A percentile compares a stretch with the other conserved stretches of the same genome.
These are phyloP conservation scores for Leccinellum rugosiceps DNA, from an alignment of 768 basidiomycete species.

Conservation along the genomic window DNA sequence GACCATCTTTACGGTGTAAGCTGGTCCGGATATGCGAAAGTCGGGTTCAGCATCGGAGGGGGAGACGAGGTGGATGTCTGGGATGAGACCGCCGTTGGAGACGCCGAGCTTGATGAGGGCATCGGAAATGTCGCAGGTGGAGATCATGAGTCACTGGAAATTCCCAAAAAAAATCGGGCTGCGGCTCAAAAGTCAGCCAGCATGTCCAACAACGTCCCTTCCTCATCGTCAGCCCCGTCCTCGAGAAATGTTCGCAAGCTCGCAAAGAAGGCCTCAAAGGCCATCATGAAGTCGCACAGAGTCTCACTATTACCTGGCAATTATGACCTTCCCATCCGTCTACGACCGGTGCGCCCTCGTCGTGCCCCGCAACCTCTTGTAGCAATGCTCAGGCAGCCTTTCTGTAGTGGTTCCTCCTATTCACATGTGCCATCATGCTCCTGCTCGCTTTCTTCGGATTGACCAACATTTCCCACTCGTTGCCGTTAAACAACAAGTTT, in stretches of 20 bases:
- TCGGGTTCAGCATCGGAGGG: conserved; percentile 25
- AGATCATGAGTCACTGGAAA: conserved; percentile 32
- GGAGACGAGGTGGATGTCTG: conserved; percentile 62
- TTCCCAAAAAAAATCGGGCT: not conserved
- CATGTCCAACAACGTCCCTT: conserved; percentile 10
- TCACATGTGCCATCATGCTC: conserved; percentile 66
- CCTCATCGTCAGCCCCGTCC: conserved; percentile 10
- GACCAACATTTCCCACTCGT: conserved; percentile 59
- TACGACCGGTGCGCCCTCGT: conserved; percentile 56
- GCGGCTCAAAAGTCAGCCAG: not conserved
- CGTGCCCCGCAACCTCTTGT: not conserved
- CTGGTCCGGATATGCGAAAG: conserved; percentile 65
- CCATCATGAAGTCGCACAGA: conserved; percentile 69
- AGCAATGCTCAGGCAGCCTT: conserved; percentile 4
- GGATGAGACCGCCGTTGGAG: conserved; percentile 73
- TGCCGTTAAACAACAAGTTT: conserved; percentile 78
- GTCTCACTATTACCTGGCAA: conserved; percentile 49
- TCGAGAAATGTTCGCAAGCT: conserved; percentile 32
- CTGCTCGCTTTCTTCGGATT: conserved; percentile 73
- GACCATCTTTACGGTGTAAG: conserved; percentile 88
- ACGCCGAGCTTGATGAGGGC: conserved; percentile 78
- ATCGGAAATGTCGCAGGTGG: conserved; percentile 86
- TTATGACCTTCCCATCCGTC: conserved; percentile 66
- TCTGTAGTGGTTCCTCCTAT: conserved; percentile 74
- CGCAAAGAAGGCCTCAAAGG: conserved; percentile 45